Percentiles rank a stretch among this genome's conserved stretches.
These are phyloP conservation scores for Geranium brycei DNA, from an alignment of 345 rosid genomes.

Conservation along the genomic window DNA sequence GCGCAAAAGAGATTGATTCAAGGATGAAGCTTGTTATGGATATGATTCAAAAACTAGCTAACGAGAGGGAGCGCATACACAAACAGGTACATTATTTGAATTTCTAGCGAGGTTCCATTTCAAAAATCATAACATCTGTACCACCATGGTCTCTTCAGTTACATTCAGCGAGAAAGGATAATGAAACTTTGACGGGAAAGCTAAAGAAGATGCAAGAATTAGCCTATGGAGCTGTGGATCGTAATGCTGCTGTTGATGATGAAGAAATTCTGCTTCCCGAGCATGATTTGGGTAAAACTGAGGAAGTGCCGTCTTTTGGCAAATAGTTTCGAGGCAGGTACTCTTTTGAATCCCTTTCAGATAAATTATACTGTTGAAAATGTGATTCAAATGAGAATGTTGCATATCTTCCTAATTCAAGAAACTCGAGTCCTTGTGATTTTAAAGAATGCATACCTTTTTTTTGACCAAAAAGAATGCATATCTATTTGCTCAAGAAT, in stretches of 20 bases:
- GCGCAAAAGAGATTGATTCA: constrained; percentile 48
- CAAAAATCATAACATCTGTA: neutral
- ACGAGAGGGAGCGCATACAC: constrained; percentile 67
- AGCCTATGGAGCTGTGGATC: constrained; percentile 10
- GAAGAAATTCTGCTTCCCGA: constrained; percentile 15
- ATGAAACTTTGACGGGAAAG: constrained; percentile 31
- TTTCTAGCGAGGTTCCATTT: neutral
- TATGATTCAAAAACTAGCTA: constrained; percentile 49
- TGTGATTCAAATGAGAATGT: too few relatives aligned
- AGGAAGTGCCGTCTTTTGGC: constrained; percentile 21
- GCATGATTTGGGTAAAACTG: constrained; percentile 17
- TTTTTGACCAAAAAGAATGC: too few relatives aligned
- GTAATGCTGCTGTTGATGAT: constrained; percentile 14
- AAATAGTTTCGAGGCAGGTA: constrained; percentile 48
- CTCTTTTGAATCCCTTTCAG: constrained; percentile 4
- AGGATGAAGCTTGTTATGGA: constrained; percentile 58
- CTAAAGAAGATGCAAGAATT: constrained; percentile 19
- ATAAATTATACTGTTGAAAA: too few relatives aligned
- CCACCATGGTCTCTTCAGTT: constrained; percentile 27
- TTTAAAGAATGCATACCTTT: too few relatives aligned
- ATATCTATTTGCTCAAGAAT: too few relatives aligned
- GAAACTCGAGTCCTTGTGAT: too few relatives aligned
- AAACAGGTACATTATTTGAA: constrained; percentile 42
- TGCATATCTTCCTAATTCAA: too few relatives aligned
- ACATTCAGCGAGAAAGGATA: constrained; percentile 37